Evolutionary conservation across 1,284 basidiomycete species (phyloP).

Genomic region (Neotropicomus parvogracilis): DNA sequence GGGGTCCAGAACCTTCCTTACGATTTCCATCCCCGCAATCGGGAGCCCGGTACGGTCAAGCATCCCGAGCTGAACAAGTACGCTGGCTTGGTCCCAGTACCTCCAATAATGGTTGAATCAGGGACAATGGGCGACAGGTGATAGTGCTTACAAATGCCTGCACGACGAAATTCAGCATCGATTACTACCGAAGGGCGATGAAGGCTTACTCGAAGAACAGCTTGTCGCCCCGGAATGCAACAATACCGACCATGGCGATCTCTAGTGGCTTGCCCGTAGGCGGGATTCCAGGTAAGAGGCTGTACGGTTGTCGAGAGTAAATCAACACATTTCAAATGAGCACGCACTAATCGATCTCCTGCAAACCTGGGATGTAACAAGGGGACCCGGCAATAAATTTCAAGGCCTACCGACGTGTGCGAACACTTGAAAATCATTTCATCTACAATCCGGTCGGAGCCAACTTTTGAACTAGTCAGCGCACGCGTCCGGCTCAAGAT

Average conservation of each 20-base stretch:
- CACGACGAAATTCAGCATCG: not conserved
- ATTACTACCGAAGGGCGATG: not conserved
- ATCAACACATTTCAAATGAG: not conserved
- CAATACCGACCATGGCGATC: constrained; percentile 48
- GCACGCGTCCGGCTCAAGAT: not conserved
- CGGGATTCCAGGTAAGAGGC: constrained; percentile 43
- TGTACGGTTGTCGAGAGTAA: constrained; percentile 8
- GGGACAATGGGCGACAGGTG: not conserved
- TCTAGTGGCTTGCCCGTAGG: constrained; percentile 45
- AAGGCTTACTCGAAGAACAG: constrained; percentile 47
- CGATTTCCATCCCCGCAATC: constrained; percentile 39
- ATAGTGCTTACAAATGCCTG: constrained; percentile 25
- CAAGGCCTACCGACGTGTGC: constrained; percentile 38
- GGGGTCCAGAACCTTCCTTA: constrained; percentile 42
- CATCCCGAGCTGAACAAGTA: constrained; percentile 42
- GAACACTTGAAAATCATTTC: constrained; percentile 48
- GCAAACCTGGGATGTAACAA: constrained; percentile 3
- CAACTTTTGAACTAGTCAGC: constrained; percentile 31
- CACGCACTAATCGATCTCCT: constrained; percentile 48
- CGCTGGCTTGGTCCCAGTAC: constrained; percentile 48
- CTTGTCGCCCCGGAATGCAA: constrained; percentile 51
- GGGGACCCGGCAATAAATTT: not conserved
- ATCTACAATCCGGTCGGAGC: constrained; percentile 44
- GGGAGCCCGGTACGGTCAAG: constrained; percentile 35
- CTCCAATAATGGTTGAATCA: constrained; percentile 26